Base-by-base conservation (phyloP, 805 yeast species). In the Metschnikowia hibisci region DNA sequence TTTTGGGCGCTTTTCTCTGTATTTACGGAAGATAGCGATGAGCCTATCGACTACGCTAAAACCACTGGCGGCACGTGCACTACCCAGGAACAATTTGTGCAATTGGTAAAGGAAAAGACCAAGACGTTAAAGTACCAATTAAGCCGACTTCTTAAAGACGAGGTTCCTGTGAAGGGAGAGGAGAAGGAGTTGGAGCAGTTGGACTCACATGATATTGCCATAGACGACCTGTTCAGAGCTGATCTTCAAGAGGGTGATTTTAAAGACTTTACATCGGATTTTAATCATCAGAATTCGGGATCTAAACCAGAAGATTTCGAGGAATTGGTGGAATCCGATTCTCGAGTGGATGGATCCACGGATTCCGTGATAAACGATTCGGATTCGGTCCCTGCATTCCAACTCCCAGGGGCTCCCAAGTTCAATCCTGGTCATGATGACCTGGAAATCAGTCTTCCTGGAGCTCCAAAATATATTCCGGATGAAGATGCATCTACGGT, bases 1-100 rank as follows among this genome's bases (percentile, higher is more conserved):
- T 81, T 84, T 50, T 67, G 77, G 45, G 76, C 72, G 16, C 58
- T 82, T 6, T 54, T 77, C 44, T 67, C 66, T 33, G 56, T 79
- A 3, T 41, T 52, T 28, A 62, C 64, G 30, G 47, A 53, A 42
- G 16, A 61, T 44, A 39, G 57, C 47, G 18, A 50, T 46, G 58
- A 34, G 4, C 23, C 41, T 3, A 53, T 69, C 10, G 67, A 69
- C 43, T 67, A 56, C 56, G 43, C 44, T n/a, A 77, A 78, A 55
- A 67, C 73, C 36, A 80, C 78, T 54, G 84, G 77, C 51, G 77
- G 85, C 12, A 82, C 82, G 57, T 82, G 67, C 55, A 84, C 80
- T 48, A 77, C 83, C 12, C 73, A 78, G 6, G 62, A 85, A 30
- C 81, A 82, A 22, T 56, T 82, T 41, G 74, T 69, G 47, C 70